These are phyloP conservation scores for Melastoma candidum DNA, from an alignment of 441 rosid species.

Conservation along the genomic window DNA sequence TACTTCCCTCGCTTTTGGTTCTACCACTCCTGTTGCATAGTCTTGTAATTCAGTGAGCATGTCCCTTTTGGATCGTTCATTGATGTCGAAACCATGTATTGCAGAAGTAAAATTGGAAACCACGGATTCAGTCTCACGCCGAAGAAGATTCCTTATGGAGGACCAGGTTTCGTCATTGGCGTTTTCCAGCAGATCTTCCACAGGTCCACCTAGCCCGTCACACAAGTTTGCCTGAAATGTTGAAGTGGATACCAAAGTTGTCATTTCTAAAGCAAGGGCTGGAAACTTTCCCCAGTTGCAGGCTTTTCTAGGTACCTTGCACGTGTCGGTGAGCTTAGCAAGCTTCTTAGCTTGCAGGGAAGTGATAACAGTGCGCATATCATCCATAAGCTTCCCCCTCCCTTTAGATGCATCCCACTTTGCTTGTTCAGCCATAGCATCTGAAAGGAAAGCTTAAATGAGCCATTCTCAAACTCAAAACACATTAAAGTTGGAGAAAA, in stretches of 20 bases:
- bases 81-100: slow-evolving; percentile 62
- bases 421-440: too few species aligned
- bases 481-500: too few species aligned
- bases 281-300: neutral
- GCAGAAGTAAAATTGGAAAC: slow-evolving; percentile 36
- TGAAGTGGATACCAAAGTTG: neutral
- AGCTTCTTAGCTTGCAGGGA: too few species aligned
- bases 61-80: slow-evolving; percentile 25
- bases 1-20: slow-evolving; percentile 69
- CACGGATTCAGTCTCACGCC: slow-evolving; percentile 43
- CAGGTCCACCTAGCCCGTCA: slow-evolving; percentile 47
- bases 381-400: too few species aligned
- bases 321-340: too few species aligned
- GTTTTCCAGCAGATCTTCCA: slow-evolving; percentile 53
- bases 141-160: slow-evolving; percentile 62
- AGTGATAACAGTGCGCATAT: too few species aligned
- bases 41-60: slow-evolving; percentile 43
- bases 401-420: too few species aligned
- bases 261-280: neutral
- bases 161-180: slow-evolving; percentile 65
- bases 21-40: slow-evolving; percentile 52
- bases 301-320: neutral
- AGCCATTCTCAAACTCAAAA: too few species aligned
- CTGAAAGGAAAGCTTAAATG: too few species aligned
- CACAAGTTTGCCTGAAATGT: slow-evolving; percentile 45